Conservation (phyloP, 139 green algal genomes). For the Chlorella sp. region DNA sequence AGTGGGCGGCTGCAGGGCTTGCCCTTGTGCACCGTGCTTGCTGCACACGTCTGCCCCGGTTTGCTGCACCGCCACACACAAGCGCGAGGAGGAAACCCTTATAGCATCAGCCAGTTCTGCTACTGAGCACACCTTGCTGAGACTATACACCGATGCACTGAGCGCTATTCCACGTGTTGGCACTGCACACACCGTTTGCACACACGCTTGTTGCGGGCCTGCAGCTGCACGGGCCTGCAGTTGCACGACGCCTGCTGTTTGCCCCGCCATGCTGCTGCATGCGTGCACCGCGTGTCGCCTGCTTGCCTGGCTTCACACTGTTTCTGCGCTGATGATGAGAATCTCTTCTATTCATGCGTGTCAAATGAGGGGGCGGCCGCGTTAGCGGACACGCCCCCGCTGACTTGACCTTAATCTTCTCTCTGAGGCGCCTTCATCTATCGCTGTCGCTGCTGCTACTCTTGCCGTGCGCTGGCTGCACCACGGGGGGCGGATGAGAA, state of each 20-base stretch:
- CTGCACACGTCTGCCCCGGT: neutral
- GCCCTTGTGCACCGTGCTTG: neutral
- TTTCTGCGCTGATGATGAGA: constrained; percentile 40
- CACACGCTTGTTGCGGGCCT: no score
- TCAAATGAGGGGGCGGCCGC: constrained; percentile 45
- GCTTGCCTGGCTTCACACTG: neutral
- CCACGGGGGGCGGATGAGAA: no score
- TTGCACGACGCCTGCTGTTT: no score
- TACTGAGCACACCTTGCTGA: constrained; percentile 47
- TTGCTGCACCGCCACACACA: neutral
- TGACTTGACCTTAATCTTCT: constrained; percentile 51
- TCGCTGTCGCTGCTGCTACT: neutral
- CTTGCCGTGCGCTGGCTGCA: no score
- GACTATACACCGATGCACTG: constrained; percentile 25
- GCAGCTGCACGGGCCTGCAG: neutral
- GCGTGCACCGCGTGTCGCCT: neutral
- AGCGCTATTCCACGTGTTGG: neutral
- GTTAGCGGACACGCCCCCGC: neutral
- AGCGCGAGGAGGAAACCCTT: constrained; percentile 42
- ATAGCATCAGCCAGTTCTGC: constrained; percentile 51
- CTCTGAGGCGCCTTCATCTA: constrained; percentile 36
- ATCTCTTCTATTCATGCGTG: constrained; percentile 58
- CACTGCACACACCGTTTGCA: neutral
- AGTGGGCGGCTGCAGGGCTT: no score
- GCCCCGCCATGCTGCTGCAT: no score